phyloP scores from a whole-genome alignment of 257 asterid species.

The Echites panduratus region DNA sequence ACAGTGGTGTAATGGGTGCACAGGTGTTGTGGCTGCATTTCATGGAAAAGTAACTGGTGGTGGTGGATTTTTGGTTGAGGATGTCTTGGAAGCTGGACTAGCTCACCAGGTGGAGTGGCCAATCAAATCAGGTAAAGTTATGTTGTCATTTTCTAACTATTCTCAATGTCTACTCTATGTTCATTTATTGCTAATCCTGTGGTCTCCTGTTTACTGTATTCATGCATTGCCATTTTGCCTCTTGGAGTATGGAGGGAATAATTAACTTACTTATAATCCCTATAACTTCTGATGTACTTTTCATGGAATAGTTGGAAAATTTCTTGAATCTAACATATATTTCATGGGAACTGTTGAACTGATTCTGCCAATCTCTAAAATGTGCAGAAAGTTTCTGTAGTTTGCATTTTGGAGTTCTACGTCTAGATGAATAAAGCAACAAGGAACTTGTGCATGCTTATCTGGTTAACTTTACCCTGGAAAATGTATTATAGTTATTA shows the following conservation, averaged over 20 bases:
- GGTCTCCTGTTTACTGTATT: background rate
- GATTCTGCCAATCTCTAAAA: background rate
- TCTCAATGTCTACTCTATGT: background rate
- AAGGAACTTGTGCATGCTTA: background rate
- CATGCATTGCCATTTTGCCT: background rate
- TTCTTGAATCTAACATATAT: background rate
- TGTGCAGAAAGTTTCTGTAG: background rate
- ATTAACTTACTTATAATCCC: background rate
- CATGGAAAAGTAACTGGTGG: conserved; percentile 82
- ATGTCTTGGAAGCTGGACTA: conserved; percentile 80
- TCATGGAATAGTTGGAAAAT: background rate
- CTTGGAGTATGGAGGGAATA: background rate
- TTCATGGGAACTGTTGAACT: background rate
- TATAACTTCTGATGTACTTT: background rate
- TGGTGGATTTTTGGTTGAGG: conserved; percentile 83
- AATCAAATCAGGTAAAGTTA: conserved; percentile 44
- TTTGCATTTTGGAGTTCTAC: too few species aligned
- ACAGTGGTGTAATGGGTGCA: background rate
- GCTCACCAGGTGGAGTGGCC: conserved; percentile 77
- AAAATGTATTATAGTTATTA: background rate
- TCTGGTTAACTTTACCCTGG: background rate
- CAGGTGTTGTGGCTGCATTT: conserved; percentile 78
- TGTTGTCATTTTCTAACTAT: background rate
- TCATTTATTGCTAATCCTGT: background rate
- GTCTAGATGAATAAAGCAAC: background rate